These are phyloP conservation scores for Xylaria flabelliformis DNA, from an alignment of 495 filamentous ascomycete genomes.

Conservation along the genomic window DNA sequence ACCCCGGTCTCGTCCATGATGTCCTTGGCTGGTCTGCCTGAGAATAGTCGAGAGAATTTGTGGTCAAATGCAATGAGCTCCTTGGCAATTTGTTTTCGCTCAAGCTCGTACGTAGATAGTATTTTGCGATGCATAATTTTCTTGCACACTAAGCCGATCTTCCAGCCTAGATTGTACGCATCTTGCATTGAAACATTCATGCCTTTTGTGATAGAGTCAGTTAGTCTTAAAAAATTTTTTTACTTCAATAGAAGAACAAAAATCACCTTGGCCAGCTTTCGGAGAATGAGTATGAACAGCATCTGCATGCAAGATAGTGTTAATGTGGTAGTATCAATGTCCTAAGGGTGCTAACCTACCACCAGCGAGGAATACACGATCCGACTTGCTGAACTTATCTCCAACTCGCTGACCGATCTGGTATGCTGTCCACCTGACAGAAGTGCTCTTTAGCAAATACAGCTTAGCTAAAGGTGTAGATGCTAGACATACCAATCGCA, in stretches of 20 bases:
- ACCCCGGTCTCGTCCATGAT: conserved; percentile 51
- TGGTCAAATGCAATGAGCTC: conserved; percentile 78
- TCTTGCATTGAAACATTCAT: conserved; percentile 77
- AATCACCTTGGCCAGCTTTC: conserved; percentile 67
- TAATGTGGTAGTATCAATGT: not conserved
- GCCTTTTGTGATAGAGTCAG: no score
- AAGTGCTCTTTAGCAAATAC: conserved; percentile 1
- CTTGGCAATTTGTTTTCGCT: conserved; percentile 71
- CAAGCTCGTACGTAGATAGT: conserved; percentile 72
- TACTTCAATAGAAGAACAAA: no score
- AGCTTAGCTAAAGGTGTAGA: not conserved
- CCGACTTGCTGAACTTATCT: conserved; percentile 62
- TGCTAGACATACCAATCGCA: conserved; percentile 59
- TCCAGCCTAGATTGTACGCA: conserved; percentile 78
- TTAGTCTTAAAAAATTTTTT: no score
- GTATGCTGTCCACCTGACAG: conserved; percentile 53
- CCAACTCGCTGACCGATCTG: conserved; percentile 78
- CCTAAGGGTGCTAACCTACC: conserved; percentile 33
- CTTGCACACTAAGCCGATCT: conserved; percentile 66
- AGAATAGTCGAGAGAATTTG: conserved; percentile 58
- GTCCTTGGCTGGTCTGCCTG: conserved; percentile 52
- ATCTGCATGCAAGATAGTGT: conserved; percentile 41
- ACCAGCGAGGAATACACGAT: conserved; percentile 70
- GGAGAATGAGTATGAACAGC: conserved; percentile 70
- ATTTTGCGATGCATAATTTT: conserved; percentile 58